Evolutionary conservation across 2,329 filamentous ascomycete genomes (phyloP), one percentile per base, ranked within the genome.

Genomic region (Scytalidium lignicola): DNA sequence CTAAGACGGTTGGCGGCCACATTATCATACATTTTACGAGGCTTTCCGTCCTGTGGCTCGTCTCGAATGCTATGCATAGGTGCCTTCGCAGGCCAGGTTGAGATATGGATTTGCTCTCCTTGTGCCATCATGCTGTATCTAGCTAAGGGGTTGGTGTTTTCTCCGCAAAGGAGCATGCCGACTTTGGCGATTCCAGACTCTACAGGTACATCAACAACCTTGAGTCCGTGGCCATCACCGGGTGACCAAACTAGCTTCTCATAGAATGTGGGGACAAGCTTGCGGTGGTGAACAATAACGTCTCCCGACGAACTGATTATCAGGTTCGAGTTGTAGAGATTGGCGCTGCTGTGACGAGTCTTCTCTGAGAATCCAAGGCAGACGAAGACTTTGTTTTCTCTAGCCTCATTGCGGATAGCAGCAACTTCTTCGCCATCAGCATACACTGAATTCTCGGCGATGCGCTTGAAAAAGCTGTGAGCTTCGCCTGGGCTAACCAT

Each of bases 71-170:
- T 10, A 6, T 5, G 5, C 0, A 74, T 80, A 2, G 76, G 76
- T 76, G 76, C 80, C 1, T 77, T 66, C 0, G 75, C 69, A 2
- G 78, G 78, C 77, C 76, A 80, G 0, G 71, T 73, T 0, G 73
- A 75, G 18, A 80, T 72, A 57, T 81, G 77, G 12, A 81, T 58
- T 51, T 80, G 73, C 55, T 81, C 75, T 1, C 73, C 74, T 52
- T 80, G 75, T 0, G 75, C 72, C 65, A 79, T 78, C 2, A 80
- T 58, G 0, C 69, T 55, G 53, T 75, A 80, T 13, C 74, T 60
- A 1, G 77, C 77, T 0, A 81, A 58, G 0, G 76, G 76, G 51
- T 81, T 81, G 0, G 75, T 80, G 44, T 81, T 80, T 59, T 81
- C 78, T 2, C 77, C 77, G 53, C 77, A 80, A 15, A 81, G 78